phyloP scores from a whole-genome alignment of 2,329 filamentous ascomycete genomes.

The Chrysosporium keratinophilum region DNA sequence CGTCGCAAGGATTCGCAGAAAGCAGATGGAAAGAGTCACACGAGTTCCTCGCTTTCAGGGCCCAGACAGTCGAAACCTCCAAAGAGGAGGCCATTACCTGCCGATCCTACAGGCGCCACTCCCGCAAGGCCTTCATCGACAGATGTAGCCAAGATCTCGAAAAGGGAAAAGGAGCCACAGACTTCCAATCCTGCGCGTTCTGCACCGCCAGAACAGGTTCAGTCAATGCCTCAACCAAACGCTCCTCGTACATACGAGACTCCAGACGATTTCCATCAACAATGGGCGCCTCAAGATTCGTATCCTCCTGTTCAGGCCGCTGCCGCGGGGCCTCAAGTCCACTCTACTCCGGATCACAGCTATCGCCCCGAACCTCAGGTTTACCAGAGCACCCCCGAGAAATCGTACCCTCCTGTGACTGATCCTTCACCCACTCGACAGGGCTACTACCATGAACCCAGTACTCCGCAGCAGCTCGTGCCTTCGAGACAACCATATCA shows the following conservation, averaged over 20 bases:
- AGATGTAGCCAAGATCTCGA: not conserved
- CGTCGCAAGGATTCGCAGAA: slow-evolving; percentile 43
- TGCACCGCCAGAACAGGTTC: slow-evolving; percentile 25
- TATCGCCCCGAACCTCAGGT: not conserved
- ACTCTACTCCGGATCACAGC: slow-evolving; percentile 1
- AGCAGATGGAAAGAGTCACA: slow-evolving; percentile 24
- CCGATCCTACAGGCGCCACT: slow-evolving; percentile 54
- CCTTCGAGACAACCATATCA: slow-evolving; percentile 13
- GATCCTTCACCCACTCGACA: slow-evolving; percentile 8
- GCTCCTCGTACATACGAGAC: slow-evolving; percentile 23
- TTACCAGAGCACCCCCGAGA: not conserved
- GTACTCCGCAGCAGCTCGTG: slow-evolving; percentile 16
- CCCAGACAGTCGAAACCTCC: slow-evolving; percentile 52
- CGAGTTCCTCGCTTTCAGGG: slow-evolving; percentile 25
- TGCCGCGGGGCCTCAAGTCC: slow-evolving; percentile 8
- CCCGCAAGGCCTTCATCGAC: slow-evolving; percentile 37
- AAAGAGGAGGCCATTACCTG: slow-evolving; percentile 74
- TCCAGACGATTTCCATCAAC: slow-evolving; percentile 20
- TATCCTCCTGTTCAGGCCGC: not conserved
- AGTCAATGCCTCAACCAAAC: slow-evolving; percentile 23
- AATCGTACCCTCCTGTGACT: not conserved
- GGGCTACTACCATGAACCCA: slow-evolving; percentile 1
- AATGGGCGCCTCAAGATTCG: slow-evolving; percentile 10
- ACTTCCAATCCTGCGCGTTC: not conserved
- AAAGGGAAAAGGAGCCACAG: slow-evolving; percentile 4